phyloP scores from a whole-genome alignment of 805 yeast species.

The Cyberlindnera bimundalis region DNA sequence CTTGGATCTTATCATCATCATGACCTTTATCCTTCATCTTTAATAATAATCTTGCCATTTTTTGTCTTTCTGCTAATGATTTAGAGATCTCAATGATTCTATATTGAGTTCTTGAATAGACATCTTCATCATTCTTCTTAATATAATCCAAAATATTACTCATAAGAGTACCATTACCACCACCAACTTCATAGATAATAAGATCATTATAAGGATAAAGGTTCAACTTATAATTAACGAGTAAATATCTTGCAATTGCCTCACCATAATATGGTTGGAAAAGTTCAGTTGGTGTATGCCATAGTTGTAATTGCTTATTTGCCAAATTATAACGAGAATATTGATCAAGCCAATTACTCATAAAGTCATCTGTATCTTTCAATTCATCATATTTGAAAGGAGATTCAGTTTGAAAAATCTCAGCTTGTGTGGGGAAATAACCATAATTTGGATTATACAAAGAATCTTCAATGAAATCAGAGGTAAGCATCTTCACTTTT shows the following conservation, averaged over 20 bases:
- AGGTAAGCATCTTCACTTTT: conserved; percentile 63
- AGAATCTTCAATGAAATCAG: conserved; percentile 84
- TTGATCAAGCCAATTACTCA: conserved; percentile 62
- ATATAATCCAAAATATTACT: conserved; percentile 65
- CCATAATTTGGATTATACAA: conserved; percentile 81
- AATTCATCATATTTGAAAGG: conserved; percentile 62
- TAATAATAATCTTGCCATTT: conserved; percentile 10
- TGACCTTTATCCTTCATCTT: conserved; percentile 28
- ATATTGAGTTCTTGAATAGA: conserved; percentile 65
- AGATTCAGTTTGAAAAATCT: conserved; percentile 62
- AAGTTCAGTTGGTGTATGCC: conserved; percentile 90
- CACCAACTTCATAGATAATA: conserved; percentile 82
- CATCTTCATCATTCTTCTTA: conserved; percentile 60
- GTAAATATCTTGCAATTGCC: conserved; percentile 75
- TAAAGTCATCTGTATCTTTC: conserved; percentile 63
- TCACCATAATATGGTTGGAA: conserved; percentile 84
- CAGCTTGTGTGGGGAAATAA: conserved; percentile 74
- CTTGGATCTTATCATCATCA: conserved; percentile 54
- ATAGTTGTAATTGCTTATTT: conserved; percentile 48
- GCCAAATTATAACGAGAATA: conserved; percentile 48
- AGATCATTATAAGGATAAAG: conserved; percentile 68
- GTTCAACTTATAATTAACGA: conserved; percentile 66
- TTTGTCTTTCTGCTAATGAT: conserved; percentile 29
- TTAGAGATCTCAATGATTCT: conserved; percentile 24
- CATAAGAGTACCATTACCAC: conserved; percentile 89